Evolutionary conservation across 2,329 filamentous ascomycete genomes (phyloP).

Genomic region (Conoideocrella luteorostrata): DNA sequence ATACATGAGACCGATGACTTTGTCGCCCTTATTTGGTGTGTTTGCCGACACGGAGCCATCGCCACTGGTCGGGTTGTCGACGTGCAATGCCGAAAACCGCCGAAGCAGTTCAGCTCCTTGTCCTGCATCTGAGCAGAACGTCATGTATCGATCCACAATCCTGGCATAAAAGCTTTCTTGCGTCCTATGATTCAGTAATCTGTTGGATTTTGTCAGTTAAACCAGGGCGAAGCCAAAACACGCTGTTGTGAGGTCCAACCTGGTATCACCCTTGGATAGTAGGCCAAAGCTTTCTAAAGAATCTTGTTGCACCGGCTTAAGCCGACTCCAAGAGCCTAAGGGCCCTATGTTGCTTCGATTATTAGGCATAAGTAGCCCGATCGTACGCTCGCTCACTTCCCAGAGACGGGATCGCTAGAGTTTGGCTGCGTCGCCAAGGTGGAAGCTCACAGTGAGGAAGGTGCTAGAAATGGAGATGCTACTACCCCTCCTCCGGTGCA

Average conservation of each 20-base stretch:
- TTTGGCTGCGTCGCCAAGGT: too few relatives aligned
- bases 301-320: constrained; percentile 70
- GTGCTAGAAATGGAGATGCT: too few relatives aligned
- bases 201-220: constrained; percentile 23
- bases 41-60: not conserved
- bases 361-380: constrained; percentile 9
- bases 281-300: constrained; percentile 76
- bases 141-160: constrained; percentile 84
- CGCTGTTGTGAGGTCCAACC: constrained; percentile 41
- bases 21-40: not conserved
- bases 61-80: constrained; percentile 1
- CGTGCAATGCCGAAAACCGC: constrained; percentile 61
- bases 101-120: constrained; percentile 66
- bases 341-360: constrained; percentile 24
- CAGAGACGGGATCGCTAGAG: too few relatives aligned
- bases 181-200: constrained; percentile 65
- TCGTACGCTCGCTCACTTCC: not conserved
- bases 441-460: too few relatives aligned
- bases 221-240: not conserved
- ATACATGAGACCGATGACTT: not conserved
- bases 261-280: constrained; percentile 84
- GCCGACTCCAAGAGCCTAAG: constrained; percentile 59
- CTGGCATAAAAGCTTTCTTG: constrained; percentile 84
- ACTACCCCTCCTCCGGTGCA: too few relatives aligned
- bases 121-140: constrained; percentile 71